Base-by-base conservation (phyloP, 2,329 filamentous ascomycete species). In the Fusarium dlaminii region DNA sequence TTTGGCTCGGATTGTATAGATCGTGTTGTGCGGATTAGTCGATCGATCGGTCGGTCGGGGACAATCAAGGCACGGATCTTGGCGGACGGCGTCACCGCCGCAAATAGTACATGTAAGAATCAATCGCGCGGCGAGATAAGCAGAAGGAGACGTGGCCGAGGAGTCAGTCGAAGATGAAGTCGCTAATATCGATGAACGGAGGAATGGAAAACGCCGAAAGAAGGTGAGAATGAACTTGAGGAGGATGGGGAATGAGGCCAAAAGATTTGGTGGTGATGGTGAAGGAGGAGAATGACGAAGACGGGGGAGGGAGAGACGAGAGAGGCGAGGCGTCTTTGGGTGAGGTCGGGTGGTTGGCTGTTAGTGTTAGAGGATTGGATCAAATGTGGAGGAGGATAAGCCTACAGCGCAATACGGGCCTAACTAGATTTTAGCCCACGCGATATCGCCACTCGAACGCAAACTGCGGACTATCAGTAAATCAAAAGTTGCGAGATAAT, bases 41-140 rank as follows among this genome's bases (percentile, higher is more conserved):
- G 74, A 67, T 73, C 58, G 66, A 55, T 63, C 45, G 58, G 43
- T 74, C 74, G 70, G 63, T 62, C 59, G 66, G 63, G 46, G 67
- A 49, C 67, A 72, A 74, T 51, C 72, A 68, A 75, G 75, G 68
- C 45, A 75, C 68, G 66, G 62, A 46, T 69, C 72, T 66, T 71
- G 74, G 63, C 69, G 73, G 74, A 78, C 77, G 77, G 77, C 77
- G 77, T 79, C 77, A 78, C 77, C 77, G 77, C 77, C 77, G 77
- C 75, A 71, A 72, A 67, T 73, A 39, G 75, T 70, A 72, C 77
- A 78, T 78, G 55, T 74, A 74, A 70, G 59, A 68, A 75, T 73
- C 75, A 78, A 78, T 79, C 63, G 77, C 72, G 68, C 66, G 57
- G 69, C 68, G 66, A 69, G 68, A 59, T 63, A 66, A 62, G 52